Base-by-base conservation (phyloP, 2,329 filamentous ascomycete species). In the Epichloe aotearoae region DNA sequence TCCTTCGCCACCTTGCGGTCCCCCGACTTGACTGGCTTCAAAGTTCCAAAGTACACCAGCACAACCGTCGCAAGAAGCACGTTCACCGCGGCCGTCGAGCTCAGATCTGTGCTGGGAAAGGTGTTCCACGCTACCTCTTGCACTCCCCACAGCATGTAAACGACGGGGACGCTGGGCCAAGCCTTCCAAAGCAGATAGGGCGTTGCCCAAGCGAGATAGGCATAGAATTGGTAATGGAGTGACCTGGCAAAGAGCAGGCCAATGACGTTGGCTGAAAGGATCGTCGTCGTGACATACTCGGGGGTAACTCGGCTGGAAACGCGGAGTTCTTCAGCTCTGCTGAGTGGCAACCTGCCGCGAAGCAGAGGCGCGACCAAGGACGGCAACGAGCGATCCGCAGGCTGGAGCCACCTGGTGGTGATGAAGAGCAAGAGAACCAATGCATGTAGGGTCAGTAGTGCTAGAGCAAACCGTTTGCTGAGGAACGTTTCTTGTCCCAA, bases 91-190 rank as follows among this genome's bases (percentile, higher is more conserved):
- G 74, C 69, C 14, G 62, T 64, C 4, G 78, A 81, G 62, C 77
- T 81, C 46, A 62, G 53, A 33, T 68, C 61, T 4, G 77, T 81
- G 63, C 88, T 95, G n/a, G 90, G 90, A 63, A 86, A 96, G 10
- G 90, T 81, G 59, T 96, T 95, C 90, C 90, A 96, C 12, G 86
- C 88, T 83, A 85, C 90, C 66, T 96, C 90, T 67, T 96, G 90
- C 53, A 79, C 73, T 3, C 73, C 76, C 85, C 87, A 95, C 10
- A 90, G 67, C 4, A 68, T 69, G 60, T 83, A 83, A 57, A 88
- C 78, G 34, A 84, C 60, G 11, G 84, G 62, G 0, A 85, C 83
- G 59, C 84, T 82, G 53, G 82, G 70, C 1, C 83, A 82, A 50
- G 83, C 80, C 60, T 80, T 80, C 88, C 89, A 96, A 49, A 95